A percentile compares a stretch with the other conserved stretches of the same genome.
These are phyloP conservation scores for Penicillium salamii DNA, from an alignment of 495 filamentous ascomycete genomes.

Conservation along the genomic window DNA sequence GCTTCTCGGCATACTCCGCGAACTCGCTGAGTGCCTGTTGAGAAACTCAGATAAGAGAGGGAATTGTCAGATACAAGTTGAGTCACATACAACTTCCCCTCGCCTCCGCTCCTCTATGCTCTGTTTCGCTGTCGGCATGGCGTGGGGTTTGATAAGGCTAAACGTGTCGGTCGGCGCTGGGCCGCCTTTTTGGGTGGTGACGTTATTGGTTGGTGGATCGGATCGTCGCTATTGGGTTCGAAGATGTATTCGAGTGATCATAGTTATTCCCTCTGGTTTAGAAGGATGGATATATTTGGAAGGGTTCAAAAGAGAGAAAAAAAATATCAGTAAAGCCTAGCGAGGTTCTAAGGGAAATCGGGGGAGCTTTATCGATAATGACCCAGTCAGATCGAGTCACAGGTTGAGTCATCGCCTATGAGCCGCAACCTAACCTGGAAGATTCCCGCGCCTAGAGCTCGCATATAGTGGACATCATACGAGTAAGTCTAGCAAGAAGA, in stretches of 20 bases:
- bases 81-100: slow-evolving; percentile 70
- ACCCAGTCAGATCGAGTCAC: slow-evolving; percentile 13
- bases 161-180: slow-evolving; percentile 12
- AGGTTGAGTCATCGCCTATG: slow-evolving; percentile 27
- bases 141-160: slow-evolving; percentile 7
- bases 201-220: slow-evolving; percentile 23
- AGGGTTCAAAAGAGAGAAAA: not conserved
- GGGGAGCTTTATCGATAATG: slow-evolving; percentile 42
- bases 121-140: slow-evolving; percentile 51
- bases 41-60: slow-evolving; percentile 8
- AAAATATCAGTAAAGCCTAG: not conserved
- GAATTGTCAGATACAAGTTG: not conserved
- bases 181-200: slow-evolving; percentile 15
- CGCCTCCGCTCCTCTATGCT: slow-evolving; percentile 73
- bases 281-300: slow-evolving; percentile 6
- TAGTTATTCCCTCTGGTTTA: slow-evolving; percentile 25
- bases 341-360: slow-evolving; percentile 4
- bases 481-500: slow-evolving; percentile 4
- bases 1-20: slow-evolving; percentile 94
- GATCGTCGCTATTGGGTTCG: slow-evolving; percentile 23
- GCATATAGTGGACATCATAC: not conserved
- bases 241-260: slow-evolving; percentile 49
- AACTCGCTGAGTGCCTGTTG: slow-evolving; percentile 88
- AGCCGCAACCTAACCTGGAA: not conserved
- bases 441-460: not conserved